Evolutionary conservation across 129 eudicot genomes (phyloP).

Genomic region (Glebionis coronaria): DNA sequence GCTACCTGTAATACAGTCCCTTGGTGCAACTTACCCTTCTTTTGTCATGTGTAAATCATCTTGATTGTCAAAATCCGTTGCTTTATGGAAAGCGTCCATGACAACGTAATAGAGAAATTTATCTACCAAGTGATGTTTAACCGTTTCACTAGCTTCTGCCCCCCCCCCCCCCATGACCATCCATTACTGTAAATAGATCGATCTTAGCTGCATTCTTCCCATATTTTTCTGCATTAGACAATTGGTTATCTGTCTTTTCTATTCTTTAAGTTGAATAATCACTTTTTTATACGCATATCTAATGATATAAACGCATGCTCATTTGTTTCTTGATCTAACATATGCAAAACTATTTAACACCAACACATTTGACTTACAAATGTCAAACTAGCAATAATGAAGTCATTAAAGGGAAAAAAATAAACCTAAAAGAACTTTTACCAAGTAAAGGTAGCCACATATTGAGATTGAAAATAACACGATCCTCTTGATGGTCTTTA

Average conservation of each 20-base stretch:
- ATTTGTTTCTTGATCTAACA: no score
- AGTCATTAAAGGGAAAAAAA: background rate
- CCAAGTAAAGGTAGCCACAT: conserved; percentile 43
- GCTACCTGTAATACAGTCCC: background rate
- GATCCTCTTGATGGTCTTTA: conserved; percentile 70
- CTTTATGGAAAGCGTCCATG: conserved; percentile 35
- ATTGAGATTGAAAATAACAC: conserved; percentile 44
- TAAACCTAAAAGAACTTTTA: conserved; percentile 10
- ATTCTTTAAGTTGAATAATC: background rate
- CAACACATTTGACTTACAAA: background rate
- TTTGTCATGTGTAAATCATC: conserved; percentile 16
- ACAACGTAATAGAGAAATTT: conserved; percentile 43
- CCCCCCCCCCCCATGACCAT: conserved; percentile 83
- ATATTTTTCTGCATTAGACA: conserved; percentile 29
- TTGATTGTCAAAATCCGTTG: conserved; percentile 20
- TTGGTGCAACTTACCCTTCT: conserved; percentile 20
- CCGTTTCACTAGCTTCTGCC: conserved; percentile 75
- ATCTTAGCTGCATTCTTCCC: conserved; percentile 32
- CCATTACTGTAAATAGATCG: conserved; percentile 59
- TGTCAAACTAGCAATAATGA: background rate
- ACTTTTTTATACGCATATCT: background rate
- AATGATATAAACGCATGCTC: background rate
- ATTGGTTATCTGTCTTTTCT: background rate
- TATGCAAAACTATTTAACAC: background rate
- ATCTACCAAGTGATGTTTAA: conserved; percentile 38